Conservation (phyloP, 306 rosid species). For the Hippophae gyantsensis region DNA sequence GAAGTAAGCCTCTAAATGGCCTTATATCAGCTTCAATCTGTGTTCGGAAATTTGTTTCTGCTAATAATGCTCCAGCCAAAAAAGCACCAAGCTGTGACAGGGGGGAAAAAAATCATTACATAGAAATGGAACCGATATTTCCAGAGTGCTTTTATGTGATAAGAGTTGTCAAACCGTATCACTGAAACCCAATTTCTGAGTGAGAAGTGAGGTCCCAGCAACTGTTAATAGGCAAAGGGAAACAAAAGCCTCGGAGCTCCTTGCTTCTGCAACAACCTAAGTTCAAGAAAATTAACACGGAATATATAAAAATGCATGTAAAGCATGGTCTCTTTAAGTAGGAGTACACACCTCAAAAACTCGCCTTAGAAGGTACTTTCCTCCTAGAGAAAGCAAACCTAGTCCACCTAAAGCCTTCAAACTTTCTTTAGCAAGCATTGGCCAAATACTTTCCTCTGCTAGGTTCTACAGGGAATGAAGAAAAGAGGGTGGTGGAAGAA, state of each 20-base stretch:
- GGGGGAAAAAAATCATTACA: constrained; percentile 20
- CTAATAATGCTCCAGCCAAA: constrained; percentile 94
- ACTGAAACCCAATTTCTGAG: constrained; percentile 96
- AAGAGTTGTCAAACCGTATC: constrained; percentile 61
- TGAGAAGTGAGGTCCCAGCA: constrained; percentile 87
- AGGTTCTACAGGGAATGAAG: constrained; percentile 45
- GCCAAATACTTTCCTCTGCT: constrained; percentile 77
- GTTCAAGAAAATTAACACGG: constrained; percentile 22
- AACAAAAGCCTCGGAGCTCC: constrained; percentile 99
- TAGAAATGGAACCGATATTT: background rate
- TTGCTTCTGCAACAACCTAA: constrained; percentile 97
- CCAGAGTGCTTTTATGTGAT: constrained; percentile 10
- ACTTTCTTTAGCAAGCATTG: constrained; percentile 92
- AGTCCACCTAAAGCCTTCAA: constrained; percentile 89
- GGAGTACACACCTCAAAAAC: constrained; percentile 69
- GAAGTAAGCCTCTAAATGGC: constrained; percentile 96
- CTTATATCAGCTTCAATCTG: constrained; percentile 99
- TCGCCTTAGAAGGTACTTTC: constrained; percentile 84
- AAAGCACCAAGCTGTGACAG: constrained; percentile 92
- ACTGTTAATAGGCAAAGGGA: constrained; percentile 94
- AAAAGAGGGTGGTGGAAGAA: constrained; percentile 11
- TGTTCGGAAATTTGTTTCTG: constrained; percentile 96
- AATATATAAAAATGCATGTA: constrained; percentile 12
- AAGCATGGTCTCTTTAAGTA: constrained; percentile 10
- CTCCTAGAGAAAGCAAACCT: constrained; percentile 92